Percentiles rank a stretch among this genome's conserved stretches.
These are phyloP conservation scores for Cladosporium halotolerans DNA, from an alignment of 2,329 filamentous ascomycete genomes.

Conservation along the genomic window DNA sequence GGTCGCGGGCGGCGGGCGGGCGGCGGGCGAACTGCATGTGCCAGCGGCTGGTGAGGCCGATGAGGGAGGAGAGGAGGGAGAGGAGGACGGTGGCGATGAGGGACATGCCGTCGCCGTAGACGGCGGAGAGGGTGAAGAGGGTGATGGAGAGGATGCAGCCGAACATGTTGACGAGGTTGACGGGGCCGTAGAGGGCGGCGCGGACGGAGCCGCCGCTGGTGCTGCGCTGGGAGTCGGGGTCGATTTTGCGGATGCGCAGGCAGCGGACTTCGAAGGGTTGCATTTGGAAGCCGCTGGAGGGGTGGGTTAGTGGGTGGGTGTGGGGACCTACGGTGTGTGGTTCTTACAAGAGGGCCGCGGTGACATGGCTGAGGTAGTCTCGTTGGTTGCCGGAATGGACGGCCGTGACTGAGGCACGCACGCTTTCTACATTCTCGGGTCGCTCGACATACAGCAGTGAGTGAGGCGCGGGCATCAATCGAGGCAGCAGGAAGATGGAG, in stretches of 20 bases:
- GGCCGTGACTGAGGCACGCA: conserved; percentile 37
- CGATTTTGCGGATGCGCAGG: conserved; percentile 18
- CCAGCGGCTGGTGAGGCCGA: conserved; percentile 48
- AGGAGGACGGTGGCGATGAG: conserved; percentile 43
- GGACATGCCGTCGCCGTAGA: conserved; percentile 45
- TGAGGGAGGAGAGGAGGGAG: conserved; percentile 44
- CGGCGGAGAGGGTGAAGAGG: conserved; percentile 41
- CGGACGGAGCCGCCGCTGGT: conserved; percentile 4
- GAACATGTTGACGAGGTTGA: conserved; percentile 40
- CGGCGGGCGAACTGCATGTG: conserved; percentile 37
- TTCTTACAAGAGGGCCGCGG: conserved; percentile 40
- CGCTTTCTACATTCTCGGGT: conserved; percentile 37
- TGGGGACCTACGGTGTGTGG: not conserved
- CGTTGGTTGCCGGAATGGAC: conserved; percentile 44
- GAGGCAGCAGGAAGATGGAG: conserved; percentile 43
- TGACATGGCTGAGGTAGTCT: conserved; percentile 44
- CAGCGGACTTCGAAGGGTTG: conserved; percentile 23
- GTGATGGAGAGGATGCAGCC: conserved; percentile 39
- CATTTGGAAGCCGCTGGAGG: conserved; percentile 13
- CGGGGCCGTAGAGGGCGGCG: conserved; percentile 31
- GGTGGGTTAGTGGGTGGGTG: not conserved
- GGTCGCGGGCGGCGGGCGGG: conserved; percentile 16
- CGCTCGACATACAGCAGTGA: conserved; percentile 42
- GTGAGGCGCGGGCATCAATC: conserved; percentile 46
- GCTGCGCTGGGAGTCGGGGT: conserved; percentile 1